Conservation (phyloP, 2,329 filamentous ascomycete species). For the Fusarium nodosum region DNA sequence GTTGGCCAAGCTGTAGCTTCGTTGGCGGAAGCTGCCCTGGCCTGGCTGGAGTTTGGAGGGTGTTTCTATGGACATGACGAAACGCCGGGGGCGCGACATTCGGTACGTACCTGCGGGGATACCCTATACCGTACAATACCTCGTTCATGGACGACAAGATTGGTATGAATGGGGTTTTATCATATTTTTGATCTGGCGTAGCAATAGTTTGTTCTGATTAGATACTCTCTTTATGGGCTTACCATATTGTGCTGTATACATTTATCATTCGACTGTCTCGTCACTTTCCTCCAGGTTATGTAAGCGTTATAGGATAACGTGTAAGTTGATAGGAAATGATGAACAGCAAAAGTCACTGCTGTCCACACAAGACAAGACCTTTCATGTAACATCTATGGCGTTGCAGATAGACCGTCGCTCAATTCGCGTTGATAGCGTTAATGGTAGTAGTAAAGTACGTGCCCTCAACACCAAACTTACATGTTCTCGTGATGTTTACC, state of each 20-base stretch:
- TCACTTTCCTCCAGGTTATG: not conserved
- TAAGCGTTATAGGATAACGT: too few species aligned
- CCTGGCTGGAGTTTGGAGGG: not conserved
- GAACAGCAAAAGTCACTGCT: not conserved
- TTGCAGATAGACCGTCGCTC: not conserved
- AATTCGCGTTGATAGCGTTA: not conserved
- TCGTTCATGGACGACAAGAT: not conserved
- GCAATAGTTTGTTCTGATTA: not conserved
- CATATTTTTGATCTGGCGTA: not conserved
- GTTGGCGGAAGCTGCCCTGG: conserved; percentile 17
- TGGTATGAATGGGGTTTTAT: not conserved
- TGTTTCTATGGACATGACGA: conserved; percentile 1
- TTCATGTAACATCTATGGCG: not conserved
- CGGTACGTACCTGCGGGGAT: conserved; percentile 14
- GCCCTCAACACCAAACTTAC: not conserved
- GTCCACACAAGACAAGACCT: not conserved
- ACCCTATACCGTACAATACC: conserved; percentile 11
- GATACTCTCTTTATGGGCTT: not conserved
- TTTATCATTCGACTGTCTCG: not conserved
- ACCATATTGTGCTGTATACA: too few species aligned
- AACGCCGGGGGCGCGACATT: conserved; percentile 19
- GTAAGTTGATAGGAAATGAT: too few species aligned
- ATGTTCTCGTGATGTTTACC: not conserved
- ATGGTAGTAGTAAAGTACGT: not conserved
- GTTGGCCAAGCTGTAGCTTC: conserved; percentile 25